Base-by-base conservation (phyloP, 148 eudicot genomes). In the Euryodendron excelsum region DNA sequence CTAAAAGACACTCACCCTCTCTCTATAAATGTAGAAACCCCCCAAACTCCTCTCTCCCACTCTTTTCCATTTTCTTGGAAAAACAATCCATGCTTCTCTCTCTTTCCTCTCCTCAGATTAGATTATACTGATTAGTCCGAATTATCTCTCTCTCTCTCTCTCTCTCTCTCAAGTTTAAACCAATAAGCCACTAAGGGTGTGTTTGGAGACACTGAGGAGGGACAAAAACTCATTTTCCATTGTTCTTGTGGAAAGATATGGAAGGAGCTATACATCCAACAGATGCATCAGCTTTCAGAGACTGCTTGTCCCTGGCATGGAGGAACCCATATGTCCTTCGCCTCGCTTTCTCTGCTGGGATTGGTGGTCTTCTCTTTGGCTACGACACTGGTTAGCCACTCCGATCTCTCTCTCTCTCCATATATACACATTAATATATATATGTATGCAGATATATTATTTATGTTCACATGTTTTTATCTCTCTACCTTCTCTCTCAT, bases 361-460 rank as follows among this genome's bases (percentile, higher is more conserved):
- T 91, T 58, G 95, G 95, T 34, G 95, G 95, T 66, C 89, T 91
- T 25, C 91, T 89, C 82, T 91, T 91, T 73, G 95, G 95, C 59
- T 91, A 91, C 14, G 95, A 91, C 65, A 91, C 95, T 5, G 90
- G 92, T 89, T 48, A 28, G 33, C 65, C 37, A n/a, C 33, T 23
- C 69, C 28, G 15, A n/a, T 69, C 48, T 48, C 33, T 33, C 59
- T 31, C 59, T 34, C 52, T 12, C 63, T 50, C 75, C 31, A 0
- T 63, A 14, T 33, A 63, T 14, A 31, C 14, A 60, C 20, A 63
- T 39, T 33, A 11, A 25, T 58, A 45, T 33, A 30, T 44, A 23
- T 52, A 23, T 67, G 23, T 25, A 48, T 21, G 14, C 21, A 37
- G 8, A 20, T 10, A 56, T 34, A 10, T 37, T 2, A 2, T 23